phyloP scores from a whole-genome alignment of 179 eudicot genomes.

The Spergularia azorica region DNA sequence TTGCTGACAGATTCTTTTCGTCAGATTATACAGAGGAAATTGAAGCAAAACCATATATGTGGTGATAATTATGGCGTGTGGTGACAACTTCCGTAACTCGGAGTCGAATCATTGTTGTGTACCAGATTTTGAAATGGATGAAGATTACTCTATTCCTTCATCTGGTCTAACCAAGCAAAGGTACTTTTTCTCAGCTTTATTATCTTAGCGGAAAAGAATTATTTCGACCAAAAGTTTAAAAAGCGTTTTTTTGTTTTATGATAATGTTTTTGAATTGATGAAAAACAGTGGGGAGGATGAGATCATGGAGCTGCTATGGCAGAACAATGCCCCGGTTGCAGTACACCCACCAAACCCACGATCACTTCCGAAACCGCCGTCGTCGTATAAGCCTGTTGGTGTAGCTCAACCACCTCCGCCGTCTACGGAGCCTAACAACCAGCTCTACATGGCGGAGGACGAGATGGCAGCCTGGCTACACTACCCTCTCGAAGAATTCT shows the following conservation, averaged over 20 bases:
- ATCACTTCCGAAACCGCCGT: conserved; percentile 19
- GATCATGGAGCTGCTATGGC: conserved; percentile 56
- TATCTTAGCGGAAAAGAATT: not conserved
- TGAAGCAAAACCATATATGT: too few relatives aligned
- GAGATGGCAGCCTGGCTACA: conserved; percentile 79
- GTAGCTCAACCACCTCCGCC: conserved; percentile 28
- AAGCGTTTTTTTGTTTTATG: not conserved
- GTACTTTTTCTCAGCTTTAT: not conserved
- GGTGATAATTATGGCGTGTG: too few relatives aligned
- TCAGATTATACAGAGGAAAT: too few relatives aligned
- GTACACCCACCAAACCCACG: conserved; percentile 40
- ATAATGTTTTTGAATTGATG: not conserved
- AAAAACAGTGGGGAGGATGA: conserved; percentile 48
- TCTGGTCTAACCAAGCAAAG: conserved; percentile 17
- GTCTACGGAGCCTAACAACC: conserved; percentile 19
- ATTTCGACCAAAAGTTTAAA: not conserved
- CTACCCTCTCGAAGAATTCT: conserved; percentile 50
- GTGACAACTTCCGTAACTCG: not conserved
- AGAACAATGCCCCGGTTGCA: conserved; percentile 43
- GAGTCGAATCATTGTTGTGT: conserved; percentile 22
- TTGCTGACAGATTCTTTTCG: too few relatives aligned
- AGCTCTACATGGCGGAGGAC: conserved; percentile 59
- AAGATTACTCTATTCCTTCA: conserved; percentile 16
- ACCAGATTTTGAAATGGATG: conserved; percentile 33
- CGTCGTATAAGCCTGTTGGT: not conserved